Evolutionary conservation across 1,284 basidiomycete species (phyloP), one percentile per base, ranked within the genome.

Genomic region (Rhodotorula sp.): DNA sequence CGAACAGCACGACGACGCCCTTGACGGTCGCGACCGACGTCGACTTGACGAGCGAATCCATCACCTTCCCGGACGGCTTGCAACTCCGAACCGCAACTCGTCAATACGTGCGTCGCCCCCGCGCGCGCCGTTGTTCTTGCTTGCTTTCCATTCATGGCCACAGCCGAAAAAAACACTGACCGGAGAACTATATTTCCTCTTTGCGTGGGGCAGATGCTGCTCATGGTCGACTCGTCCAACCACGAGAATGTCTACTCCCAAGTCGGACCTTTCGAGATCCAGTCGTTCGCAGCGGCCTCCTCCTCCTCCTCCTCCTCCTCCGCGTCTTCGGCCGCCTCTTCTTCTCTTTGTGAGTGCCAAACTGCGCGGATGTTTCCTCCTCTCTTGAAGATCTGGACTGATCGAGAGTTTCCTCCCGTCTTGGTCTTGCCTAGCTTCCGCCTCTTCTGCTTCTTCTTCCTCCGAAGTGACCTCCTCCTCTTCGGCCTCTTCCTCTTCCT

Each of bases 171-270:
- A 43, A 12, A 12, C 38, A 14, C 38, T 43, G 10, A 43, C 38
- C 10, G 8, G 18, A 52, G 23, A 16, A 26, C n/a, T n/a, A n/a
- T n/a, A 16, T n/a, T 26, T n/a, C 34, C 34, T 34, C 34, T 8
- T 34, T 23, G 21, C 50, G 12, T n/a, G 50, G 23, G 3, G 34
- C 60, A 74, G 73, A 49, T 49, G 26, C 54, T 74, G 26, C 66
- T 62, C 15, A 74, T 74, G 26, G 70, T 74, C 63, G 72, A 72
- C 63, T 66, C 67, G 7, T 52, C 54, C 26, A 56, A 68, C 34
- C 50, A 48, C 55, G 7, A 38, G 54, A 21, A 62, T 18, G 62
- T 69, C 49, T 74, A 74, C 70, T 56, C 70, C 26, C 61, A 61
- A 23, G 66, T 66, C 38, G 68, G 66, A 5, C 66, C 70, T 10